phyloP scores from a whole-genome alignment of 805 yeast species.

The Candida orba region DNA sequence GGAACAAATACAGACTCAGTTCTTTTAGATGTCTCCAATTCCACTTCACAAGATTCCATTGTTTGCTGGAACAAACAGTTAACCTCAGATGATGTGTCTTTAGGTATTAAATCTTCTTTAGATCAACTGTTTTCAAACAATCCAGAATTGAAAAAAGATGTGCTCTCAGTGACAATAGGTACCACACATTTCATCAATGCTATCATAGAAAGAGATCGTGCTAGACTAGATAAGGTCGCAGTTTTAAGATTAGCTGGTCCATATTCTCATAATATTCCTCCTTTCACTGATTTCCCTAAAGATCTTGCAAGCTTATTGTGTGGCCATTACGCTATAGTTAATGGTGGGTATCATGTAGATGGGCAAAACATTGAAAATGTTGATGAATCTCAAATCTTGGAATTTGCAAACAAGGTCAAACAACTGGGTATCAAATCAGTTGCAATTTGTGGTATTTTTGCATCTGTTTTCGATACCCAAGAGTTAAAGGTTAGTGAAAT shows the following conservation, averaged over 20 bases:
- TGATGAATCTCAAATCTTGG: constrained; percentile 22
- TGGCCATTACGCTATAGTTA: constrained; percentile 28
- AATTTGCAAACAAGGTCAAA: constrained; percentile 26
- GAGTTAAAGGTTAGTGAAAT: constrained; percentile 29
- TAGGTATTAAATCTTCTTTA: constrained; percentile 33
- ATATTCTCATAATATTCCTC: constrained; percentile 29
- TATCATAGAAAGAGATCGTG: constrained; percentile 36
- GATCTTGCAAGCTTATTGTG: constrained; percentile 28
- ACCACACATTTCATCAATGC: constrained; percentile 46
- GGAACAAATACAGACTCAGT: constrained; percentile 45
- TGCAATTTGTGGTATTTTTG: constrained; percentile 35
- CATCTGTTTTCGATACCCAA: constrained; percentile 31
- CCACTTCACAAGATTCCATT: constrained; percentile 24
- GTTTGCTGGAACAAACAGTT: constrained; percentile 35
- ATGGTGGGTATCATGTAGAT: constrained; percentile 37
- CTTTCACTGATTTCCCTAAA: constrained; percentile 38
- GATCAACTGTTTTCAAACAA: constrained; percentile 25
- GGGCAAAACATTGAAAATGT: constrained; percentile 31
- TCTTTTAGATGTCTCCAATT: constrained; percentile 34
- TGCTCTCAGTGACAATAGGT: constrained; percentile 39
- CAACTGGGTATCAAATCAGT: constrained; percentile 27
- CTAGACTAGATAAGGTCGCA: constrained; percentile 35
- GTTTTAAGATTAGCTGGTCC: constrained; percentile 38
- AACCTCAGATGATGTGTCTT: constrained; percentile 38
- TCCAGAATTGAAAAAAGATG: constrained; percentile 17